These are phyloP conservation scores for Cryptosporidium felis DNA, from an alignment of 169 alveolate species.

Conservation along the genomic window DNA sequence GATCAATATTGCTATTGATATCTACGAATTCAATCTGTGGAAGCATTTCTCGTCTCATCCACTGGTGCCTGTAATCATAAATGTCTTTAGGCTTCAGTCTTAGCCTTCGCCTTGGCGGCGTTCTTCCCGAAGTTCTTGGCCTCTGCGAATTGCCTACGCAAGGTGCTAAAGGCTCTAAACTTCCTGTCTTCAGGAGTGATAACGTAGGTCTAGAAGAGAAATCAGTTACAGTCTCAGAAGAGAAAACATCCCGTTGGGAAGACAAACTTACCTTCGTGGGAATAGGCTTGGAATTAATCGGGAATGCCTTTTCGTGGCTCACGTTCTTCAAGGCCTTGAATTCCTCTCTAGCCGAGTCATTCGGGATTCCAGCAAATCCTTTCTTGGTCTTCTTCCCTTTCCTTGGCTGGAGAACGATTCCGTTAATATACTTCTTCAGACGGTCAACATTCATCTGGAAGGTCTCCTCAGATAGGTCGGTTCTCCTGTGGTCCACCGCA, in stretches of 20 bases:
- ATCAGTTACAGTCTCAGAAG: neutral
- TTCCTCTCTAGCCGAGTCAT: conserved; percentile 85
- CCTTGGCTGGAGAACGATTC: conserved; percentile 95
- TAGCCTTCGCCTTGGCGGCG: neutral
- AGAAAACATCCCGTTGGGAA: neutral
- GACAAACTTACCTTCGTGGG: conserved; percentile 33
- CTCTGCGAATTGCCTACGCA: conserved; percentile 14
- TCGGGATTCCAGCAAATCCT: conserved; percentile 94
- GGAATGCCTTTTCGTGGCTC: conserved; percentile 45
- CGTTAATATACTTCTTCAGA: conserved; percentile 93
- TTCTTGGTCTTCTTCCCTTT: conserved; percentile 94
- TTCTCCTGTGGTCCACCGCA: conserved; percentile 98
- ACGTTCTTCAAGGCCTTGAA: conserved; percentile 63
- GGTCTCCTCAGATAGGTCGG: conserved; percentile 92
- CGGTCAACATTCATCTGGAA: conserved; percentile 93
- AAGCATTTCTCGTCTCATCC: neutral
- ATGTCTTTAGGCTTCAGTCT: neutral
- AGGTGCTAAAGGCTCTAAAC: conserved; percentile 26
- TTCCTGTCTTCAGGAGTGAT: conserved; percentile 44
- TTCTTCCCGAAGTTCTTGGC: conserved; percentile 61
- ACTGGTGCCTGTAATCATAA: neutral
- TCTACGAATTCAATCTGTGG: neutral
- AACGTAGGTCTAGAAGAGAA: neutral
- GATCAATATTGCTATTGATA: conserved; percentile 2
- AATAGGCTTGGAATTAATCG: neutral